A percentile compares a stretch with the other conserved stretches of the same genome.
Conservation (phyloP, 352 stramenopile species). For the Phytophthora colocasiae region DNA sequence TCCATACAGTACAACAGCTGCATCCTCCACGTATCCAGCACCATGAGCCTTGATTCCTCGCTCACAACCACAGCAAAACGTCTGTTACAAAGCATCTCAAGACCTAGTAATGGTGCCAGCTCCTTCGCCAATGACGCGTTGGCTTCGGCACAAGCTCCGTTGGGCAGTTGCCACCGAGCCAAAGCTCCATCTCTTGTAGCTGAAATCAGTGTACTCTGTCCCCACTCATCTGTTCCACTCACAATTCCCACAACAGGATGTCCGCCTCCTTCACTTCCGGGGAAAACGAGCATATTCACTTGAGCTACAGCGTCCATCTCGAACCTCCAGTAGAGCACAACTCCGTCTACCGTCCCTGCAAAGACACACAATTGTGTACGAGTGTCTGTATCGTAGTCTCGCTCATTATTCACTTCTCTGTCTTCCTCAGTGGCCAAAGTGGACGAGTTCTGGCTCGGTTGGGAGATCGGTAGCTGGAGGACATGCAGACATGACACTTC, state of each 20-base stretch:
- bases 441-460: conserved; percentile 76
- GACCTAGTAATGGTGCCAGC: conserved; percentile 65
- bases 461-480: conserved; percentile 63
- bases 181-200: conserved; percentile 61
- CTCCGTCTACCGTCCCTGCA: conserved; percentile 66
- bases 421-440: conserved; percentile 37
- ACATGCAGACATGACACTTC: conserved; percentile 68
- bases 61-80: conserved; percentile 77
- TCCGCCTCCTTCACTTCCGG: conserved; percentile 19
- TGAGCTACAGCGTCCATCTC: conserved; percentile 65
- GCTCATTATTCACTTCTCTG: conserved; percentile 35
- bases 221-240: conserved; percentile 81
- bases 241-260: conserved; percentile 63
- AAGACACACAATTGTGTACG: conserved; percentile 73
- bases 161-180: conserved; percentile 73
- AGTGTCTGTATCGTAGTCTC: conserved; percentile 42
- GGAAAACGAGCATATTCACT: conserved; percentile 71
- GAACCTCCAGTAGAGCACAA: conserved; percentile 79
- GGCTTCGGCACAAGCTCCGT: conserved; percentile 63
- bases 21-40: conserved; percentile 83
- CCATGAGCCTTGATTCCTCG: conserved; percentile 77
- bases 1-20: conserved; percentile 74
- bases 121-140: conserved; percentile 62
- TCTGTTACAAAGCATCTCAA: conserved; percentile 80
- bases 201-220: conserved; percentile 74